Evolutionary conservation across 805 yeast species (phyloP), one percentile per base, ranked within the genome.

Genomic region (Citeromyces nyonsensis): DNA sequence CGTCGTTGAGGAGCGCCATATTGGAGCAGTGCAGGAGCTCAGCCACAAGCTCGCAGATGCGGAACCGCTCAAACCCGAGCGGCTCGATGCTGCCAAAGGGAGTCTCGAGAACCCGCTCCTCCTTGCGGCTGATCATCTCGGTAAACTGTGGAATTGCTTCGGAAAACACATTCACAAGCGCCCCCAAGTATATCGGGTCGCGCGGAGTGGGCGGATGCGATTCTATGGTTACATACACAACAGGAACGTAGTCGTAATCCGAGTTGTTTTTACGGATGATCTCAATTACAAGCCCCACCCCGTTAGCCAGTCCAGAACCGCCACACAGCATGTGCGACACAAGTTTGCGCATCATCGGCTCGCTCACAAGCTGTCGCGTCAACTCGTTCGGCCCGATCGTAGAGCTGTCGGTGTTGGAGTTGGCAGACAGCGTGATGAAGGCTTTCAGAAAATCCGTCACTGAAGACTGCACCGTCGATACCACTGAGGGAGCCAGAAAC

Each of bases 1-100:
- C 70, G 26, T 84, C 85, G 49, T 86, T 91, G 41, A 91, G 65
- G 12, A 85, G 62, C 1, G 79, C 83, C 97, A 91, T 91, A 55
- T 91, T 91, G n/a, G 95, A 84, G 49, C 99, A 91, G 54, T 91
- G 98, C 35, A 91, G 63, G 27, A 91, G 62, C 47, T 91, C 99
- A 0, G 98, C 98, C 31, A 91, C 72, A 33, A 91, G 59, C 54
- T 91, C 99, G 38, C 94, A 76, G 15, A 91, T 69, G 47, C 85
- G 82, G 56, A 91, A 86, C 40, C 86, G 66, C 44, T 86, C 94
- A 51, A 88, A 83, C 0, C 98, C 98, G 14, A 91, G 57, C 2
- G 91, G 85, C 44, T 73, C 76, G 42, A 69, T 66, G 20, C 54
- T 53, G 12, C 84, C 82, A 41, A 79, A 64, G 26, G 85, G 79